Base-by-base conservation (phyloP, 805 yeast genomes). In the Cyberlindnera suaveolens region DNA sequence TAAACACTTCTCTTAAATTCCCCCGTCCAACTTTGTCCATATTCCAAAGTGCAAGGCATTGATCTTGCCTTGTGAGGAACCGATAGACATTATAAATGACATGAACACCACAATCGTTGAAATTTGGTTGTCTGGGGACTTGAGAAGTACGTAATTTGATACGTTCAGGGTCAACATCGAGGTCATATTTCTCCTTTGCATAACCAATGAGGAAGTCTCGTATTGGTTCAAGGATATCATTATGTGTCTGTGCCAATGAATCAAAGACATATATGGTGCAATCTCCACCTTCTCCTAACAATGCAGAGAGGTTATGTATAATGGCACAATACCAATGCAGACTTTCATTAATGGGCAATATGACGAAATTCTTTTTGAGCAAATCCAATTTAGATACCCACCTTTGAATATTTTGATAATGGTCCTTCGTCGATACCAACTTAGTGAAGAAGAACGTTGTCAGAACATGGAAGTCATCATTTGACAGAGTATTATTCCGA, bases 91-190 rank as follows among this genome's bases (percentile, higher is more conserved):
- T 89, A 52, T 82, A 82, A 14, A 93, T 82, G 2, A 91, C 85
- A 64, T 86, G 96, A 17, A 93, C 78, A 1, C 99, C 99, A 66
- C 99, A 93, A 60, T 93, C 99, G 58, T 89, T 86, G 64, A 82
- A 80, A 60, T 93, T 93, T 27, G 80, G 79, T 57, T 93, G 99
- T 45, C 73, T 78, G 1, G 97, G 96, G 0, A 88, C 93, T 5
- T 67, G 57, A 5, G 80, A 78, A 7, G 68, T 61, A 40, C 67
- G 60, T 38, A 77, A 63, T 36, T 70, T 61, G 18, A 90, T 75
- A 35, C 67, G 71, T 5, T 64, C 60, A 11, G 67, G 67, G 17
- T 64, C 64, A 4, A 89, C 54, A 0, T 65, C 69, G 9, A 81
- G 48, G 1, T 63, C 64, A 50, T 77, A 72, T 51, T 76, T 80